phyloP scores from a whole-genome alignment of 2,329 filamentous ascomycete genomes.

The Rasamsonia emersonii region DNA sequence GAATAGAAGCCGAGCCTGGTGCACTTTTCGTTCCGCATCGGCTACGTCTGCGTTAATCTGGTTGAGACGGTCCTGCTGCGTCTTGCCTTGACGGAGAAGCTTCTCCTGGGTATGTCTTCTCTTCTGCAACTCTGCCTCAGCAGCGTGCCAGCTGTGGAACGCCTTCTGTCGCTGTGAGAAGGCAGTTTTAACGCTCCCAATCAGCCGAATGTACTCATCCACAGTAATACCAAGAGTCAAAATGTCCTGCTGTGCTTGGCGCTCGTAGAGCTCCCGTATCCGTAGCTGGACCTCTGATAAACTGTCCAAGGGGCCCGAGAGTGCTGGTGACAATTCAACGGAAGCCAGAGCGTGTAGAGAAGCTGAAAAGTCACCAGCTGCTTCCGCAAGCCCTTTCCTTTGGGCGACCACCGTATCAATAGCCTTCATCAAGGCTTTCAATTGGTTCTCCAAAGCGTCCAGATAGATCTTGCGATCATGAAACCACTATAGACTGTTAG shows the following conservation, averaged over 20 bases:
- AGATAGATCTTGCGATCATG: slow-evolving; percentile 93
- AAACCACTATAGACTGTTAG: slow-evolving; percentile 63
- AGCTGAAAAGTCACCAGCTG: slow-evolving; percentile 84
- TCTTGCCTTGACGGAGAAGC: slow-evolving; percentile 85
- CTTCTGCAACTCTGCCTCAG: slow-evolving; percentile 85
- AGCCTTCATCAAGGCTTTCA: slow-evolving; percentile 82
- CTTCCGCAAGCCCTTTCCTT: slow-evolving; percentile 86
- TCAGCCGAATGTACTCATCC: slow-evolving; percentile 94
- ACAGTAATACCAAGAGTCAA: slow-evolving; percentile 95
- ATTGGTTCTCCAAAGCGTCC: slow-evolving; percentile 83
- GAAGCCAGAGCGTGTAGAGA: slow-evolving; percentile 88
- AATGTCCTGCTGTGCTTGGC: slow-evolving; percentile 93
- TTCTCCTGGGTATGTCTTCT: slow-evolving; percentile 86
- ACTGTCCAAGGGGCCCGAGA: slow-evolving; percentile 82
- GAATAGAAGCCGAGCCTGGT: slow-evolving; percentile 81
- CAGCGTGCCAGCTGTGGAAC: slow-evolving; percentile 87
- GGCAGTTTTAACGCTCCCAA: slow-evolving; percentile 87
- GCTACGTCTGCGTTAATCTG: slow-evolving; percentile 87
- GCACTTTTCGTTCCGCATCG: slow-evolving; percentile 89
- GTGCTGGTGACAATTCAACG: slow-evolving; percentile 80
- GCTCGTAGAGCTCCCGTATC: slow-evolving; percentile 89
- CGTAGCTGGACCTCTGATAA: slow-evolving; percentile 89
- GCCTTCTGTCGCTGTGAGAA: slow-evolving; percentile 91
- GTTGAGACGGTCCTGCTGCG: slow-evolving; percentile 88
- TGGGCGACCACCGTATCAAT: slow-evolving; percentile 90